Percentiles rank a stretch among this genome's conserved stretches.
These are phyloP conservation scores for Solanum infundibuliforme DNA, from an alignment of 257 asterid genomes.

Conservation along the genomic window DNA sequence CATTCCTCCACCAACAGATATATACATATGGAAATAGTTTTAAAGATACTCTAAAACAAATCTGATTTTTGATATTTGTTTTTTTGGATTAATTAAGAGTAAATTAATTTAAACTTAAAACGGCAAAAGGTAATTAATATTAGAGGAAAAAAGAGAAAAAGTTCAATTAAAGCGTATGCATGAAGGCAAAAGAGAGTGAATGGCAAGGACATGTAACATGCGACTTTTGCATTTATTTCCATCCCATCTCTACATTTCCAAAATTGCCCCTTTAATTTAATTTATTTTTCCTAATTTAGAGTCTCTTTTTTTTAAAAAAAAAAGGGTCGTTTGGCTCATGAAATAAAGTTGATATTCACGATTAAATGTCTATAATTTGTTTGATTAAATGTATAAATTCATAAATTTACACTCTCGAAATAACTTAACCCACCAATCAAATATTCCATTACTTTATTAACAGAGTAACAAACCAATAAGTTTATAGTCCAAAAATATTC, in stretches of 20 bases:
- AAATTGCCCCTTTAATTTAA: not conserved
- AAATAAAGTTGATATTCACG: not conserved
- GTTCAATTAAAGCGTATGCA: slow-evolving; percentile 1
- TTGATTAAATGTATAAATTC: not conserved
- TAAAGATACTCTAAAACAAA: not conserved
- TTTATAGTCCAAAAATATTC: not conserved
- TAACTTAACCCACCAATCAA: not conserved
- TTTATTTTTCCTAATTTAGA: not conserved
- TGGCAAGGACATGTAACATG: not conserved
- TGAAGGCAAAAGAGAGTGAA: not conserved
- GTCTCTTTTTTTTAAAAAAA: not conserved
- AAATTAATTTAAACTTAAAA: not conserved
- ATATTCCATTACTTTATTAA: not conserved
- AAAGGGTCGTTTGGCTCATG: not conserved
- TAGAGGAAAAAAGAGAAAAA: not conserved
- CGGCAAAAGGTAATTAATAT: slow-evolving; percentile 4
- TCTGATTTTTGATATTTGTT: not conserved
- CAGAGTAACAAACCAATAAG: not conserved
- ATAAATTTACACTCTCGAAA: not conserved
- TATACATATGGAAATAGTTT: not conserved
- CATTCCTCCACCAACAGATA: slow-evolving; percentile 1
- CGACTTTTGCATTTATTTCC: not conserved
- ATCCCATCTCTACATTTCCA: not conserved
- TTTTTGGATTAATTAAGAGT: not conserved
- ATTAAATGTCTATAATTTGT: not conserved